Base-by-base conservation (phyloP, 768 basidiomycete species). In the Pleurotus pulmonarius region DNA sequence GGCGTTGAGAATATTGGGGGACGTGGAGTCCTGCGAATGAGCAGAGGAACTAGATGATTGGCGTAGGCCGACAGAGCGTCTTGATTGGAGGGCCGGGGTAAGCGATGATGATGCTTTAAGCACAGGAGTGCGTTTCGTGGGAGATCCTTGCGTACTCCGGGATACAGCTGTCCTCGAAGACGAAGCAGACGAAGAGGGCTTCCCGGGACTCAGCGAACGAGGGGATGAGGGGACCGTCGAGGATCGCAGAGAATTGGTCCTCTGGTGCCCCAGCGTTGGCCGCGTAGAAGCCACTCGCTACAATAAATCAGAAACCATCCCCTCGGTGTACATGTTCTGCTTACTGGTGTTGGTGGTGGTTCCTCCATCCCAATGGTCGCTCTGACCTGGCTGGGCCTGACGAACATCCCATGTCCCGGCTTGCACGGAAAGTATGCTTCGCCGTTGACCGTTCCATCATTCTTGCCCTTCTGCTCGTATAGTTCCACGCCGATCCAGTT, bases 401-500 rank as follows among this genome's bases (percentile, higher is more conserved):
- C 87, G 67, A 99, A 98, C 25, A 98, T 89, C 46, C 97, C 97
- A 73, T 91, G 75, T 26, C 77, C 75, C 46, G 77, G 74, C 64
- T 80, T 81, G 74, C 94, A 98, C 15, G 74, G 76, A 69, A 99
- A 99, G 73, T 98, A 99, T 1, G 70, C 60, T 48, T 84, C 70
- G 13, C 88, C 93, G 37, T 87, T 77, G 6, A 99, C 89, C 1
- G 85, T 82, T 1, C 97, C 97, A 63, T 98, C 92, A 75, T 99
- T 99, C 86, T 98, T 99, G 39, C 97, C 97, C 45, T 83, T 87
- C 6, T 83, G 71, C 63, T 88, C 86, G 56, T 80, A 82, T 46
- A 99, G 81, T 65, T 96, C 94, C 53, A 98, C 85, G 8, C 97
- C 97, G 49, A 97, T 80, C 96, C 96, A 99, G 78, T 90, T 93